Base-by-base conservation (phyloP, 208 protist species). In the Wallacemonas rigidus region DNA sequence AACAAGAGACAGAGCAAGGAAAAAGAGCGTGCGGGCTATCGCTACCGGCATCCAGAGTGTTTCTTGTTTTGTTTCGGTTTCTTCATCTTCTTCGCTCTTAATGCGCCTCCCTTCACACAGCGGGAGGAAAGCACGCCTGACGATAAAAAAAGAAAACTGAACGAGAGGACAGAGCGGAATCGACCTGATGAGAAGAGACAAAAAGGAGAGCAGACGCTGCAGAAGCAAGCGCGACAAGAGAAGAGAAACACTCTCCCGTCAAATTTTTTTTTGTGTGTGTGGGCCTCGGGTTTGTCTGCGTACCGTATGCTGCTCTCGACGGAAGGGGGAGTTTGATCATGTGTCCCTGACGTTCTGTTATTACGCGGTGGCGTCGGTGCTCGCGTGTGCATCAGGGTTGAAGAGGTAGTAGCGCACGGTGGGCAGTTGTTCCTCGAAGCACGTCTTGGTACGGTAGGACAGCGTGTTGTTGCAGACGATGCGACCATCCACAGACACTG, bases 401-500 rank as follows among this genome's bases (percentile, higher is more conserved):
- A 96, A 96, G 67, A 96, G 83, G 68, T 93, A 83, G 74, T 89
- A 94, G 63, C 92, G 90, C 17, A 97, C 81, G n/a, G 87, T 89
- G 35, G 92, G 92, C n/a, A 95, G 90, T 68, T 95, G 89, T 77
- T 97, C 91, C 9, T 86, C 80, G 64, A 97, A 91, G 79, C 89
- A 93, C 36, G 85, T 93, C 68, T 86, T 83, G 62, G 91, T 85
- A 67, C 93, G 85, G 82, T 95, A 89, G 35, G 86, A 85, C 35
- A 96, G 81, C 45, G 93, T 95, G 78, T 92, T 96, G 75, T 96
- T 91, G 79, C 93, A 97, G 39, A 90, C 80, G 61, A 97, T 95
- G 64, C 83, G 86, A 62, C 90, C 89, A 70, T 95, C 86, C 3
- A 77, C 75, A 2, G 91, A 94, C 36, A 70, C 56, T 41, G 82